phyloP scores from a whole-genome alignment of 2,329 filamentous ascomycete species.

The Nectriaceae sp. region DNA sequence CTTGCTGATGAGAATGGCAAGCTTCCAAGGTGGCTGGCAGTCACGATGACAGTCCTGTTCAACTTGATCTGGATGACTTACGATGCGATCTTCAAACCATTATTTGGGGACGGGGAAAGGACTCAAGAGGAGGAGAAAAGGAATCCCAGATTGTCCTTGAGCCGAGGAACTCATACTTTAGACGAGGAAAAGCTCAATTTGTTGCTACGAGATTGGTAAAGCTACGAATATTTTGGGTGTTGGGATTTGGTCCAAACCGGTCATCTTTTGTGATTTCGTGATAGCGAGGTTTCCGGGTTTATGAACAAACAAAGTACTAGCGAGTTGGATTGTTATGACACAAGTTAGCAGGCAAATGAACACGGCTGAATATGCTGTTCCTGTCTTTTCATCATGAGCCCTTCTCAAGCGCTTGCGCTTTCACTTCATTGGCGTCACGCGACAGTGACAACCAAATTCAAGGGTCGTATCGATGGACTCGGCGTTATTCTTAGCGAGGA shows the following conservation, averaged over 20 bases:
- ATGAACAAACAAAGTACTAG: too few relatives aligned
- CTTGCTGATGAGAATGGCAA: constrained; percentile 67
- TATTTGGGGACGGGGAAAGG: constrained; percentile 87
- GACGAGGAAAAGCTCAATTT: constrained; percentile 30
- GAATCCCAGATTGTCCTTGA: constrained; percentile 5
- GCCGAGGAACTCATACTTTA: constrained; percentile 1
- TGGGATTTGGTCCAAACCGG: too few relatives aligned
- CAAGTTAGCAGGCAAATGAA: too few relatives aligned
- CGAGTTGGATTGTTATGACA: too few relatives aligned
- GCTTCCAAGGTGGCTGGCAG: constrained; percentile 67
- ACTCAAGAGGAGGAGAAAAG: constrained; percentile 40
- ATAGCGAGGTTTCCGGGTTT: too few relatives aligned
- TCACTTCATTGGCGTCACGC: too few relatives aligned
- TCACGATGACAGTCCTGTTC: constrained; percentile 53
- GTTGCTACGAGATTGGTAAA: constrained; percentile 1
- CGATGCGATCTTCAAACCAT: constrained; percentile 49
- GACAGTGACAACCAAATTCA: neutral
- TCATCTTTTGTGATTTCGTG: too few relatives aligned
- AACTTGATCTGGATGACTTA: constrained; percentile 48
- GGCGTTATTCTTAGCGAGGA: too few relatives aligned
- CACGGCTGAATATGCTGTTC: too few relatives aligned
- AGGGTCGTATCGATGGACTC: too few relatives aligned
- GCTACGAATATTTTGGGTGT: too few relatives aligned
- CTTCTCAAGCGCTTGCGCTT: neutral
- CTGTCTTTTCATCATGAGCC: too few relatives aligned